A percentile compares a stretch with the other conserved stretches of the same genome.
Evolutionary conservation across 2,329 filamentous ascomycete species (phyloP).

Genomic region (Leptosphaerulina australis): DNA sequence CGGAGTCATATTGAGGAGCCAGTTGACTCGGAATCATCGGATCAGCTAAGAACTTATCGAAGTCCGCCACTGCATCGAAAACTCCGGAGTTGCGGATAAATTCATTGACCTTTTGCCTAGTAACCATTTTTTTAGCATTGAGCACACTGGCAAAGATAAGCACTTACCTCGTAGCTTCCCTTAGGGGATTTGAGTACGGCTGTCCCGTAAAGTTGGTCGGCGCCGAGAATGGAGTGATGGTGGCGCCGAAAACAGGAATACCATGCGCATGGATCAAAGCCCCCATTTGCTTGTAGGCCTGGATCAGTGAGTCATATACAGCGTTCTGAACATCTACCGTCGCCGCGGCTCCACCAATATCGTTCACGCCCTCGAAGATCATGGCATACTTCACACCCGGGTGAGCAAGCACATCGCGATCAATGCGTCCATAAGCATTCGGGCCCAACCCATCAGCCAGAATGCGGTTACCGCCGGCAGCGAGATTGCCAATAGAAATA

Average conservation of each 20-base stretch:
- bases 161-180: conserved; percentile 60
- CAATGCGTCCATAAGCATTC: conserved; percentile 63
- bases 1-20: conserved; percentile 60
- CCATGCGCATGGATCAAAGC: conserved; percentile 60
- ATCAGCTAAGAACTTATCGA: conserved; percentile 63
- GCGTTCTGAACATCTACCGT: conserved; percentile 53
- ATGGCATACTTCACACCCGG: conserved; percentile 65
- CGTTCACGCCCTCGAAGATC: conserved; percentile 69
- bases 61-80: conserved; percentile 68
- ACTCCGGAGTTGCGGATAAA: conserved; percentile 64
- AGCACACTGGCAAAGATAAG: not conserved
- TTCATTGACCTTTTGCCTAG: conserved; percentile 60
- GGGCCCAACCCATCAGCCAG: conserved; percentile 68
- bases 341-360: conserved; percentile 63
- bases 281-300: conserved; percentile 65
- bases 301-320: conserved; percentile 60
- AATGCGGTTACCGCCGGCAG: conserved; percentile 71
- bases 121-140: not conserved
- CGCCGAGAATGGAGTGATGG: conserved; percentile 68
- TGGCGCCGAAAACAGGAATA: conserved; percentile 66
- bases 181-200: conserved; percentile 60
- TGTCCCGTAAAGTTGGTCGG: conserved; percentile 51
- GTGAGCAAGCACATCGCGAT: conserved; percentile 67
- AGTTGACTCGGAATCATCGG: conserved; percentile 56
- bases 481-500: conserved; percentile 67